Percentiles rank a stretch among this genome's conserved stretches.
Evolutionary conservation across 768 basidiomycete species (phyloP).

Genomic region (Chiua virens): DNA sequence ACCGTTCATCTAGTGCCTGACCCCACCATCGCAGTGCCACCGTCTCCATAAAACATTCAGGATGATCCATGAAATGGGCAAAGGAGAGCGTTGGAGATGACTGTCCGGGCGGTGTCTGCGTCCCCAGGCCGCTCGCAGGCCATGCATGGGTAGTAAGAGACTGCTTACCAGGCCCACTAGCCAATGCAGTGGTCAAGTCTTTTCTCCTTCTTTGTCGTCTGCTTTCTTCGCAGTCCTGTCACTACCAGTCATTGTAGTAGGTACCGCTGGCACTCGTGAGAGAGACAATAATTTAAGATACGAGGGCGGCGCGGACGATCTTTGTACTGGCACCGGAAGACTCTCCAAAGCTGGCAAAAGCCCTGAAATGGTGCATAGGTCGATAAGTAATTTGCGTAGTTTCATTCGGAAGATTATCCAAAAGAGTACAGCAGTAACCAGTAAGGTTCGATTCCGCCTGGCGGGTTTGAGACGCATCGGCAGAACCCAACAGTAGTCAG

Average conservation of each 20-base stretch:
- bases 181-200: constrained; percentile 12
- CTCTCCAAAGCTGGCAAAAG: constrained; percentile 38
- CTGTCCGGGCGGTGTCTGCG: constrained; percentile 42
- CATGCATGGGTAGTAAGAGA: constrained; percentile 5
- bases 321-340: constrained; percentile 22
- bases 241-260: constrained; percentile 37
- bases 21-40: constrained; percentile 81
- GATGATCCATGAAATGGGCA: constrained; percentile 91
- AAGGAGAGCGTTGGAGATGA: constrained; percentile 89
- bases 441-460: constrained; percentile 86
- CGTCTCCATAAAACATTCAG: constrained; percentile 82
- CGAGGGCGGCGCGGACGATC: constrained; percentile 46
- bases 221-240: constrained; percentile 22
- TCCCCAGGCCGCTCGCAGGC: constrained; percentile 6
- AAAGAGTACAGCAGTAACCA: constrained; percentile 84
- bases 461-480: background rate
- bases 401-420: constrained; percentile 79
- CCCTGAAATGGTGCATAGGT: constrained; percentile 76
- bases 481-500: background rate
- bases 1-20: constrained; percentile 56
- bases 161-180: constrained; percentile 30
- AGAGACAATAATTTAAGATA: constrained; percentile 82
- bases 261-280: constrained; percentile 51
- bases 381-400: constrained; percentile 90
- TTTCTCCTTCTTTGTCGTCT: constrained; percentile 14